phyloP scores from a whole-genome alignment of 768 basidiomycete genomes.

The Hericium rajendrae region DNA sequence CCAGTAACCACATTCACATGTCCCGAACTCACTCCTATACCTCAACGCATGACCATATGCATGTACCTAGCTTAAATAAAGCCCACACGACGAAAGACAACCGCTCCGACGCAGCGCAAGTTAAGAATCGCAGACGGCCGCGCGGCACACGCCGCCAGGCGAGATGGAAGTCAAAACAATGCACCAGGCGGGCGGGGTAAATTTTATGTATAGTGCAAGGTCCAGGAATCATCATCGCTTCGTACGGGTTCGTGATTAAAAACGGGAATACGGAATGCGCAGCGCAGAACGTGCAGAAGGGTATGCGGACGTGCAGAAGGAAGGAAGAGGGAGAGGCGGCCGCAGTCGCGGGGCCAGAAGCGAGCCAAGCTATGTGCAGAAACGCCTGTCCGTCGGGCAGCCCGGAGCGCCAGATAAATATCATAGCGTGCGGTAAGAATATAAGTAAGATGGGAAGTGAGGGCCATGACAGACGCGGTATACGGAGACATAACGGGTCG shows the following conservation, averaged over 20 bases:
- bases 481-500: not conserved
- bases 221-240: not conserved
- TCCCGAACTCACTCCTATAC: no score
- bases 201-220: not conserved
- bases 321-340: no score
- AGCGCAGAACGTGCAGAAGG: not conserved
- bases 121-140: no score
- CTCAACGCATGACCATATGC: no score
- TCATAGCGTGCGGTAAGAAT: not conserved
- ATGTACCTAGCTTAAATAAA: no score
- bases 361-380: not conserved
- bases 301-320: not conserved
- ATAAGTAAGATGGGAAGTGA: not conserved
- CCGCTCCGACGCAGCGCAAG: no score
- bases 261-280: not conserved
- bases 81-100: no score
- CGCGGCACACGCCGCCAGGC: no score
- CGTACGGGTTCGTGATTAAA: conserved; percentile 1
- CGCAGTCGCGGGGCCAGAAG: no score
- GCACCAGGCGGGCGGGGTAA: no score
- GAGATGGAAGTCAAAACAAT: no score
- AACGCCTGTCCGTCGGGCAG: not conserved
- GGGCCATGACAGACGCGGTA: not conserved
- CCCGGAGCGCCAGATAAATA: not conserved
- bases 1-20: no score